A percentile compares a stretch with the other conserved stretches of the same genome.
Evolutionary conservation across 2,329 filamentous ascomycete genomes (phyloP).

Genomic region (Zalaria sp.): DNA sequence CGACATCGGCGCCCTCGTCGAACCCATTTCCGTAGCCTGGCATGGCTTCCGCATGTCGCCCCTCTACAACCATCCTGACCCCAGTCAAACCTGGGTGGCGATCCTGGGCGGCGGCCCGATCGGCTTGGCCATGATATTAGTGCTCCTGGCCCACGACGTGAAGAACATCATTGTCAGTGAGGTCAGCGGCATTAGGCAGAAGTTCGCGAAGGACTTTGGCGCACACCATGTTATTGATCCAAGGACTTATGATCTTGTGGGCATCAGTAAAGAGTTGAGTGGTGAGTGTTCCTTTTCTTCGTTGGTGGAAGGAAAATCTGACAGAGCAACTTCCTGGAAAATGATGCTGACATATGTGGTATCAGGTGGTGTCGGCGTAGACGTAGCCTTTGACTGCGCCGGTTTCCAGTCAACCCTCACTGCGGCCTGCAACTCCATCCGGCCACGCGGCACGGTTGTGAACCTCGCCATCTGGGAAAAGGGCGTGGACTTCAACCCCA

Average conservation of each 20-base stretch:
- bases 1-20: slow-evolving; percentile 45
- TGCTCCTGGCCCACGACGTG: slow-evolving; percentile 39
- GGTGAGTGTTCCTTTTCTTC: no score
- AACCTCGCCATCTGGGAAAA: slow-evolving; percentile 10
- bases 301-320: no score
- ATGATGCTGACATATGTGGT: no score
- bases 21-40: slow-evolving; percentile 51
- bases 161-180: slow-evolving; percentile 45
- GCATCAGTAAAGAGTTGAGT: slow-evolving; percentile 2
- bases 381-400: slow-evolving; percentile 7
- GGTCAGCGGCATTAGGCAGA: slow-evolving; percentile 15
- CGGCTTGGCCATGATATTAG: slow-evolving; percentile 44
- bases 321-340: no score
- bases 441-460: slow-evolving; percentile 8
- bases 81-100: slow-evolving; percentile 13
- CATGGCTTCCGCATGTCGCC: slow-evolving; percentile 42
- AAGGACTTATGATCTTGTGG: slow-evolving; percentile 2
- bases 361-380: slow-evolving; percentile 2
- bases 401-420: slow-evolving; percentile 6
- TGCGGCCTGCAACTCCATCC: slow-evolving; percentile 6
- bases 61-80: slow-evolving; percentile 12
- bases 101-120: slow-evolving; percentile 51
- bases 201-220: slow-evolving; percentile 5
- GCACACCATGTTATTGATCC: slow-evolving; percentile 7
- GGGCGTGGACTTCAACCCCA: slow-evolving; percentile 7